Evolutionary conservation across 331 rosid genomes (phyloP).

Genomic region (Dryas integrifolia): DNA sequence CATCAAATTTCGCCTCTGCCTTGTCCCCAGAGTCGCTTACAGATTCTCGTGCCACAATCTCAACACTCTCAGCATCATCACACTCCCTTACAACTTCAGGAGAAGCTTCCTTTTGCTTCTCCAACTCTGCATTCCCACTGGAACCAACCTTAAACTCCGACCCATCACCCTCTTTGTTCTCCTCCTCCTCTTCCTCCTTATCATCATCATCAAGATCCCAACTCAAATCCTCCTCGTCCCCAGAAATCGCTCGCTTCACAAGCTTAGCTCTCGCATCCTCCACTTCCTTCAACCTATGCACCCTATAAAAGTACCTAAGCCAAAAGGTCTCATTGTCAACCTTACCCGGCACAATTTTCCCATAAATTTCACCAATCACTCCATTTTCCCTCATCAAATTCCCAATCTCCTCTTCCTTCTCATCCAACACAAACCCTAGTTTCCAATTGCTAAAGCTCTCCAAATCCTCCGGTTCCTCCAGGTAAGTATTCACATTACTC

Average conservation of each 20-base stretch:
- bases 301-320: constrained; percentile 70
- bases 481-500: constrained; percentile 59
- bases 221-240: constrained; percentile 81
- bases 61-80: constrained; percentile 26
- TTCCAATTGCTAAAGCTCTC: constrained; percentile 60
- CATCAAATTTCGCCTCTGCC: constrained; percentile 35
- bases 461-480: constrained; percentile 81
- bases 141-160: constrained; percentile 34
- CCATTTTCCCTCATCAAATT: constrained; percentile 53
- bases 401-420: constrained; percentile 54
- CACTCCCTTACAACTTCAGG: constrained; percentile 14
- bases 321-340: constrained; percentile 59
- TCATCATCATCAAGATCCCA: constrained; percentile 88
- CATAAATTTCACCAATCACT: constrained; percentile 52
- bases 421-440: constrained; percentile 58
- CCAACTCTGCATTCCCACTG: constrained; percentile 25
- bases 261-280: constrained; percentile 85
- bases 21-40: constrained; percentile 31
- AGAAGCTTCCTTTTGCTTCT: constrained; percentile 16
- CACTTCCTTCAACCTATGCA: constrained; percentile 60
- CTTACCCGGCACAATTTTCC: constrained; percentile 52
- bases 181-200: constrained; percentile 7
- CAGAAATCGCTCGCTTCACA: constrained; percentile 69
- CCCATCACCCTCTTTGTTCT: constrained; percentile 21
- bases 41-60: constrained; percentile 29